Evolutionary conservation across 352 stramenopile species (phyloP).

Genomic region (Blastocystis sp.): DNA sequence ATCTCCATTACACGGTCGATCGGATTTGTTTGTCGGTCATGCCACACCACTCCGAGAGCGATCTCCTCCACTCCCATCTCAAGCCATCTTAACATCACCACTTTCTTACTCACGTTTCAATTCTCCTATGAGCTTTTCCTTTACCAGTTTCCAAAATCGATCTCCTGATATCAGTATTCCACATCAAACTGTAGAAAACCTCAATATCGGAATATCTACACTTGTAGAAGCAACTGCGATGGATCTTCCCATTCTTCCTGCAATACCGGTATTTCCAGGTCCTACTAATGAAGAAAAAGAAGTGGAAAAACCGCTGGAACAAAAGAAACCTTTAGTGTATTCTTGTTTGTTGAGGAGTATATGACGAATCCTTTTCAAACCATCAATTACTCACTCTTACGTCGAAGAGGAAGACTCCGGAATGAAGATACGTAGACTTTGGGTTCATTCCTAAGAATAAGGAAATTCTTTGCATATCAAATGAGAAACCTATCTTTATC

Average conservation of each 20-base stretch:
- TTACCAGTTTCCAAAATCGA: neutral
- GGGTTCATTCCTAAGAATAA: neutral
- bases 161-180: neutral
- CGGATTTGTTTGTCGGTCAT: too few species aligned
- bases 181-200: neutral
- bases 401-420: neutral
- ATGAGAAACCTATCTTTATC: conserved; percentile 1
- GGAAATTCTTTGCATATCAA: neutral
- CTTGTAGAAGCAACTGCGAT: neutral
- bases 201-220: neutral
- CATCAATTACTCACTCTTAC: too few species aligned
- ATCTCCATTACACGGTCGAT: too few species aligned
- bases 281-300: neutral
- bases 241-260: neutral
- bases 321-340: neutral
- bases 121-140: neutral
- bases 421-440: neutral
- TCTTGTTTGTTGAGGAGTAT: conserved; percentile 1
- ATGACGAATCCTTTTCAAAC: neutral
- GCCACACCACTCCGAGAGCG: too few species aligned
- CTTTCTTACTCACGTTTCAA: neutral
- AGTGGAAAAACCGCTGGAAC: neutral
- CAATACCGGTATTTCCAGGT: neutral
- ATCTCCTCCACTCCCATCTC: too few species aligned
- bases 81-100: neutral